Percentiles rank a stretch among this genome's conserved stretches.
Conservation (phyloP, 1,139 yeast genomes). For the Debaryomyces robertsiae region DNA sequence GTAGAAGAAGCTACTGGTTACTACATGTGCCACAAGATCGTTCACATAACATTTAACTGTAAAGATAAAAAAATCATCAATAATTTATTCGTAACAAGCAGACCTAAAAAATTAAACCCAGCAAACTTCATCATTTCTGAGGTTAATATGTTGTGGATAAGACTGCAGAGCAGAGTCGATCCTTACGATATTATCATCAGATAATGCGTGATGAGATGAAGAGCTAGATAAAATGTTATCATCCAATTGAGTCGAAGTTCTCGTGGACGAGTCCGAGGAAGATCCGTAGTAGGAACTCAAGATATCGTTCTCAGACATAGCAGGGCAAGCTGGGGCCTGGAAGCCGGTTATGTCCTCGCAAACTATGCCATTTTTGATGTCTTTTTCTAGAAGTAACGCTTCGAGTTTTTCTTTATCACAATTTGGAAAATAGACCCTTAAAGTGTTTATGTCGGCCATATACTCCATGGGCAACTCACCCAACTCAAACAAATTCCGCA, state of each 20-base stretch:
- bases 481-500: conserved; percentile 42
- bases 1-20: neutral
- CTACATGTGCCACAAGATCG: too few species aligned
- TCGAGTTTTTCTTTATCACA: conserved; percentile 56
- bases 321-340: conserved; percentile 3
- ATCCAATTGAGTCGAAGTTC: conserved; percentile 20
- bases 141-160: conserved; percentile 10
- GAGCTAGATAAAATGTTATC: conserved; percentile 26
- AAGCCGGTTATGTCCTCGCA: conserved; percentile 27
- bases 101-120: conserved; percentile 20
- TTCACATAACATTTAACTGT: too few species aligned
- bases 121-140: conserved; percentile 25
- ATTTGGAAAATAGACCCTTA: conserved; percentile 60
- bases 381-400: conserved; percentile 49
- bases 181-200: conserved; percentile 27
- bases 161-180: conserved; percentile 17
- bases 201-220: conserved; percentile 22
- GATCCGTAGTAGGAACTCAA: conserved; percentile 24
- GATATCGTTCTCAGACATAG: conserved; percentile 24
- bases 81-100: neutral
- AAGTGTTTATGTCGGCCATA: conserved; percentile 31
- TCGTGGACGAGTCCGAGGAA: conserved; percentile 14
- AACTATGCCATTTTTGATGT: conserved; percentile 53
- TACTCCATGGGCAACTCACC: conserved; percentile 54
- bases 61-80: conserved; percentile 1